These are phyloP conservation scores for Hanseniaspora nectarophila DNA, from an alignment of 805 yeast genomes.

Conservation along the genomic window DNA sequence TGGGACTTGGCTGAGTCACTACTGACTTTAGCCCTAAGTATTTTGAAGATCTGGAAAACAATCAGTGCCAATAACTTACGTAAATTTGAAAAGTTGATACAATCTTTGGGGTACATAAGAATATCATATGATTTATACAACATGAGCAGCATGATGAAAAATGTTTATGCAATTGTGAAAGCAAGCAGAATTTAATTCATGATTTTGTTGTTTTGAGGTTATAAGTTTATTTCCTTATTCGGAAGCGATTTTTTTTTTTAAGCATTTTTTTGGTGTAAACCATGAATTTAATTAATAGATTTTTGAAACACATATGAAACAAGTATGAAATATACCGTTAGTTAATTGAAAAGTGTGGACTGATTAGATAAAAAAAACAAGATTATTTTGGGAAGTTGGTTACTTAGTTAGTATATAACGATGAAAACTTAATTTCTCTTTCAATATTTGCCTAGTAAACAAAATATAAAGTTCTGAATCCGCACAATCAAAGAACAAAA, in stretches of 20 bases:
- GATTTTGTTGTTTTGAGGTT: not conserved
- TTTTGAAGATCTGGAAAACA: not conserved
- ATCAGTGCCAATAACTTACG: not conserved
- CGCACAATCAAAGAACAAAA: too few species aligned
- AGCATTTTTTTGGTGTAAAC: not conserved
- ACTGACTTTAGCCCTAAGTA: not conserved
- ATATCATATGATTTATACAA: not conserved
- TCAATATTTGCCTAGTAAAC: too few species aligned
- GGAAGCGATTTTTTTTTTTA: not conserved
- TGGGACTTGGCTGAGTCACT: not conserved
- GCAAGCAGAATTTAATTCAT: not conserved
- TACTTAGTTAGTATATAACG: too few species aligned
- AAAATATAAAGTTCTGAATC: too few species aligned
- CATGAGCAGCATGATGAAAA: not conserved
- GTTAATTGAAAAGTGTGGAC: too few species aligned
- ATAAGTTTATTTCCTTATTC: not conserved
- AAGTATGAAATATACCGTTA: too few species aligned
- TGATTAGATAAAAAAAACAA: too few species aligned
- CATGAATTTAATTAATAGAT: not conserved
- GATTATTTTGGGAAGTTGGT: too few species aligned
- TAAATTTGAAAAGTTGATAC: not conserved
- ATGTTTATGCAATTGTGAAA: not conserved
- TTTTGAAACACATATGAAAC: conserved; percentile 1
- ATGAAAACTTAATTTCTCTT: too few species aligned
- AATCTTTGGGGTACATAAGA: not conserved